phyloP scores from a whole-genome alignment of 192 early-diverging fungal species.

The Coemansia brasiliensis region DNA sequence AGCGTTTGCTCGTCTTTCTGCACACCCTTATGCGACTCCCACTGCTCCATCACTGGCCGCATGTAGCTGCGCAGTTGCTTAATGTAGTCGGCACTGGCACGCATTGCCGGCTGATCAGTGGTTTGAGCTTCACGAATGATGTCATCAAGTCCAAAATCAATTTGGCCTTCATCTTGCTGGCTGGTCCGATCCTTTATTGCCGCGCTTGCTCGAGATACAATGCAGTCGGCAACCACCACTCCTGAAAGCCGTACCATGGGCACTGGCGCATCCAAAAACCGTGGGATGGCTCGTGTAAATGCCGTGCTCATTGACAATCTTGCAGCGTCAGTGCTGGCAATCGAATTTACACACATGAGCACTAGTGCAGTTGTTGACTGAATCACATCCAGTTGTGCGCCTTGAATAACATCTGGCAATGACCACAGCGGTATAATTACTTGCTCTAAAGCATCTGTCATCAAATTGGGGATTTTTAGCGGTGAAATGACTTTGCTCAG shows the following conservation, averaged over 20 bases:
- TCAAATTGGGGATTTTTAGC: constrained; percentile 13
- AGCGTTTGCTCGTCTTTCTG: background rate
- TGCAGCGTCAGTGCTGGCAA: constrained; percentile 13
- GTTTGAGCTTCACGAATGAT: constrained; percentile 29
- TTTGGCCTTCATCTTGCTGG: background rate
- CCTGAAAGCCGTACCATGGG: constrained; percentile 34
- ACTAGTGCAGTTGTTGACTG: constrained; percentile 25
- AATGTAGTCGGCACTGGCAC: constrained; percentile 37
- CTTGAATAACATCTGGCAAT: constrained; percentile 12
- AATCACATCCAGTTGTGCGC: constrained; percentile 11
- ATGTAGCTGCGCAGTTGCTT: constrained; percentile 20
- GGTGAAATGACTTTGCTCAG: background rate
- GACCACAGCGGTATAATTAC: constrained; percentile 40
- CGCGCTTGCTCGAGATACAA: constrained; percentile 6
- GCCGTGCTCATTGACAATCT: constrained; percentile 19
- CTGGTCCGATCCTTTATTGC: background rate
- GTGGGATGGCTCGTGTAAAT: constrained; percentile 38
- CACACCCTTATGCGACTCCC: background rate
- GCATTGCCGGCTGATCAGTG: constrained; percentile 5
- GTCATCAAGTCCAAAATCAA: constrained; percentile 51
- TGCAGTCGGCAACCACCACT: constrained; percentile 33
- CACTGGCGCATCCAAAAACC: constrained; percentile 40
- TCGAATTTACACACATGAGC: constrained; percentile 22
- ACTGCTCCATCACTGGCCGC: constrained; percentile 20
- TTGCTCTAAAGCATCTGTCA: constrained; percentile 9